Evolutionary conservation across 2,329 filamentous ascomycete genomes (phyloP).

Genomic region (Zopfia rhizophila): DNA sequence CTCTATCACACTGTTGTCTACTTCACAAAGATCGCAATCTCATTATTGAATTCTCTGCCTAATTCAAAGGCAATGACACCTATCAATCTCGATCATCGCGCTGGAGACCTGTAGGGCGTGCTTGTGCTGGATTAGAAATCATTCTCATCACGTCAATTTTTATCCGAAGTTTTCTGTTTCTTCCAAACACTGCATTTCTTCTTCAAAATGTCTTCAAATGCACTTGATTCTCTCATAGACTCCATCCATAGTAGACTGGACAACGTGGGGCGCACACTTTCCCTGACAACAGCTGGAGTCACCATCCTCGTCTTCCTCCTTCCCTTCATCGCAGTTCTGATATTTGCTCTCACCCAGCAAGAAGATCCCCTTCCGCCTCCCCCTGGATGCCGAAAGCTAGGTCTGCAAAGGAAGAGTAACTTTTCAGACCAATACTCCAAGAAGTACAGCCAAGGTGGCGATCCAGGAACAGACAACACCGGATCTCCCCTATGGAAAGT

Average conservation of each 20-base stretch:
- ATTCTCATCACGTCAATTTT: no score
- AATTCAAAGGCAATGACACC: no score
- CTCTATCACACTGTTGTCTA: no score
- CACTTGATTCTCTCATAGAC: slow-evolving; percentile 26
- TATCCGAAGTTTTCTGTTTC: no score
- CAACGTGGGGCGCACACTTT: slow-evolving; percentile 24
- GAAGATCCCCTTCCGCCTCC: slow-evolving; percentile 38
- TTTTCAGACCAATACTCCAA: slow-evolving; percentile 66
- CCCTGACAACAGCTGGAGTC: slow-evolving; percentile 19
- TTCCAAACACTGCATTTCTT: no score
- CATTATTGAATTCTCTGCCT: no score
- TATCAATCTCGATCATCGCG: no score
- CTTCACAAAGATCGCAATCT: no score
- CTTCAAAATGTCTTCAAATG: slow-evolving; percentile 27
- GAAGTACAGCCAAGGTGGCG: slow-evolving; percentile 54
- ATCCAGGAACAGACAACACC: slow-evolving; percentile 34
- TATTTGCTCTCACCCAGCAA: slow-evolving; percentile 35
- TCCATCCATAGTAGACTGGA: slow-evolving; percentile 20
- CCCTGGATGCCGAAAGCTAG: slow-evolving; percentile 64
- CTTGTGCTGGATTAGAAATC: no score
- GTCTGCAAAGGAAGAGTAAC: slow-evolving; percentile 61
- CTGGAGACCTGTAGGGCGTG: no score
- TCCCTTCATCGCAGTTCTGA: slow-evolving; percentile 32
- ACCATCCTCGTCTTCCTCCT: slow-evolving; percentile 27
- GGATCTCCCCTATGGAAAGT: slow-evolving; percentile 51